These are phyloP conservation scores for Astrothelium macrocarpum DNA, from an alignment of 495 filamentous ascomycete species.

Conservation along the genomic window DNA sequence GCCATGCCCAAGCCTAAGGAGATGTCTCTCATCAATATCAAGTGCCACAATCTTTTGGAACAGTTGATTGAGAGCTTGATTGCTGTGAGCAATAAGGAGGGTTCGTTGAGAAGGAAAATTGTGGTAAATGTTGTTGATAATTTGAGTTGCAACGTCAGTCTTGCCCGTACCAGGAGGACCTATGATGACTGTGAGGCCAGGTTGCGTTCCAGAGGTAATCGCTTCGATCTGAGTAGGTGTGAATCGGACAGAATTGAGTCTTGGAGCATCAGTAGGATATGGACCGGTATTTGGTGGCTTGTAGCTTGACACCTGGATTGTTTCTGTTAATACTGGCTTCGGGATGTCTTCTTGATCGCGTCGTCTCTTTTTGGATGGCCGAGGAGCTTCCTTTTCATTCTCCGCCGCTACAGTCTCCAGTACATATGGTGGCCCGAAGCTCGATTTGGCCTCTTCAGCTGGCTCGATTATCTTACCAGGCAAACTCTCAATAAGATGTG, in stretches of 20 bases:
- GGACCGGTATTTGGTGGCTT: constrained; percentile 84
- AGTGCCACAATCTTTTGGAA: constrained; percentile 94
- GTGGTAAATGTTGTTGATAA: constrained; percentile 98
- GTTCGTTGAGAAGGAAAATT: constrained; percentile 91
- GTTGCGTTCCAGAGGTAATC: constrained; percentile 87
- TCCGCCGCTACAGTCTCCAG: constrained; percentile 45
- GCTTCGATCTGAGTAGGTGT: constrained; percentile 87
- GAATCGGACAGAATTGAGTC: constrained; percentile 74
- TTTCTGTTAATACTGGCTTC: constrained; percentile 54
- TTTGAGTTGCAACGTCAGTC: constrained; percentile 95
- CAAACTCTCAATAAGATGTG: constrained; percentile 80
- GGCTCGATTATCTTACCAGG: constrained; percentile 77
- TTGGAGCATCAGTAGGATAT: constrained; percentile 81
- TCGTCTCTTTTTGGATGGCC: constrained; percentile 68
- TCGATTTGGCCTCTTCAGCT: constrained; percentile 54
- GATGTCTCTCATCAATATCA: constrained; percentile 91
- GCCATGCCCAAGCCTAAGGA: constrained; percentile 86
- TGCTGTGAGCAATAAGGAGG: constrained; percentile 90
- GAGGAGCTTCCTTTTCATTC: constrained; percentile 29
- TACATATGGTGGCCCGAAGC: constrained; percentile 81
- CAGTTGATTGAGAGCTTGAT: constrained; percentile 96
- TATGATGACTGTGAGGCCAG: constrained; percentile 87
- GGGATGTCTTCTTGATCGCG: constrained; percentile 46
- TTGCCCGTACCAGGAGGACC: constrained; percentile 96
- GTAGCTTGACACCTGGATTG: constrained; percentile 79